These are phyloP conservation scores for Eucalyptus polyanthemos DNA, from an alignment of 345 rosid genomes.

Conservation along the genomic window DNA sequence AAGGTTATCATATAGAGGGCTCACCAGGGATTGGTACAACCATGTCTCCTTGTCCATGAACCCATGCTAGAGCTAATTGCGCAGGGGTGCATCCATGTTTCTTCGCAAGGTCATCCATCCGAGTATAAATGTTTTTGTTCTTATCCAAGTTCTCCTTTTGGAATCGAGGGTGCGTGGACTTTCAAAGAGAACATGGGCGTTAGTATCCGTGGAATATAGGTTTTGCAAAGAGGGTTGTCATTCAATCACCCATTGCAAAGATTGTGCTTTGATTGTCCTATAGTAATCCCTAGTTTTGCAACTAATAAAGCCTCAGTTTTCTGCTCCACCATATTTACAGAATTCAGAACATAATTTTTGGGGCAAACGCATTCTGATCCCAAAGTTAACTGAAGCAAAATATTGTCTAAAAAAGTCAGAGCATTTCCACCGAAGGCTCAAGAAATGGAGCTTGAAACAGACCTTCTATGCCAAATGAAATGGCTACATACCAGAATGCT, in stretches of 20 bases:
- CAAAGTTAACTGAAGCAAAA: neutral
- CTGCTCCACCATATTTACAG: neutral
- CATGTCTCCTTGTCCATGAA: slow-evolving; percentile 35
- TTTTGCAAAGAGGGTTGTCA: neutral
- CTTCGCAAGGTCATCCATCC: slow-evolving; percentile 16
- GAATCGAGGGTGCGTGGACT: slow-evolving; percentile 32
- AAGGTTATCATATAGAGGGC: neutral
- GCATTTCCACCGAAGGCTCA: neutral
- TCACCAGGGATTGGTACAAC: slow-evolving; percentile 53
- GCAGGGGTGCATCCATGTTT: slow-evolving; percentile 32
- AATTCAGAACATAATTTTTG: neutral
- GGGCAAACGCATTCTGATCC: neutral
- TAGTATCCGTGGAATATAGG: neutral
- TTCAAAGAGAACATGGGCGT: neutral
- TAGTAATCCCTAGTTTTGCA: neutral
- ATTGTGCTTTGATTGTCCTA: neutral
- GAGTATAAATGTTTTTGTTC: slow-evolving; percentile 24
- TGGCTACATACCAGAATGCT: slow-evolving; percentile 13
- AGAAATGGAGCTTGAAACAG: neutral
- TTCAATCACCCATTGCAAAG: neutral
- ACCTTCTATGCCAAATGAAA: neutral
- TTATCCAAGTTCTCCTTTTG: slow-evolving; percentile 24
- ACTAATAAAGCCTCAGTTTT: neutral
- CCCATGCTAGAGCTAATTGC: slow-evolving; percentile 51
- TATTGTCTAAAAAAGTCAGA: neutral